Percentiles rank a stretch among this genome's conserved stretches.
These are phyloP conservation scores for Cardamine resedifolia DNA, from an alignment of 345 rosid species.

Conservation along the genomic window DNA sequence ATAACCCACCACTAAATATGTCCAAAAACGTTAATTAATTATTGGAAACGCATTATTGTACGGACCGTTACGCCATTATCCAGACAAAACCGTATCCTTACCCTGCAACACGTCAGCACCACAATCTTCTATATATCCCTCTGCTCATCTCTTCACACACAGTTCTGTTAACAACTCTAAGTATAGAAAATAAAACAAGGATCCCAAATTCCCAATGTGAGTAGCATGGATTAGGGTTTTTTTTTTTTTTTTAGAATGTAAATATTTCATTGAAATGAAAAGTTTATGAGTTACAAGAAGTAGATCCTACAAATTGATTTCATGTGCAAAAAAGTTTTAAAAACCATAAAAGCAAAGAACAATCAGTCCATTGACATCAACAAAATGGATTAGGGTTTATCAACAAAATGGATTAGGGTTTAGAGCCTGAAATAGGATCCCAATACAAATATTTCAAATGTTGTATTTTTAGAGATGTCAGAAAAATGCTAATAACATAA, in stretches of 20 bases:
- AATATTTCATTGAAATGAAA: too few species aligned
- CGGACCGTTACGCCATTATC: conserved; percentile 29
- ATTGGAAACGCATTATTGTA: conserved; percentile 27
- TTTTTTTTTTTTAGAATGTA: too few species aligned
- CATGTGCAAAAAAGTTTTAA: too few species aligned
- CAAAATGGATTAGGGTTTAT: too few species aligned
- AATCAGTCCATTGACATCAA: too few species aligned
- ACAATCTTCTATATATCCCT: conserved; percentile 13
- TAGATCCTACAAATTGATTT: too few species aligned
- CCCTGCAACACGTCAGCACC: conserved; percentile 27
- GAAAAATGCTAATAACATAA: not conserved
- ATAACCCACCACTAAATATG: conserved; percentile 35
- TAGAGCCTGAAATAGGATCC: not conserved
- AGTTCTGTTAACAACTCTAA: not conserved
- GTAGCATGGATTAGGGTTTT: too few species aligned
- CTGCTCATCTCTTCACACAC: not conserved
- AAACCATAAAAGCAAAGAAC: too few species aligned
- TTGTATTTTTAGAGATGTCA: not conserved
- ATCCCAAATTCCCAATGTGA: not conserved
- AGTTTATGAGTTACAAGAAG: too few species aligned
- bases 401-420: not conserved
- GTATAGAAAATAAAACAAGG: not conserved
- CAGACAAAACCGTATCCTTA: conserved; percentile 29
- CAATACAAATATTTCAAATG: not conserved
- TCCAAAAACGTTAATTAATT: conserved; percentile 26